These are phyloP conservation scores for Nicotiana noctiflora DNA, from an alignment of 257 asterid species.

Conservation along the genomic window DNA sequence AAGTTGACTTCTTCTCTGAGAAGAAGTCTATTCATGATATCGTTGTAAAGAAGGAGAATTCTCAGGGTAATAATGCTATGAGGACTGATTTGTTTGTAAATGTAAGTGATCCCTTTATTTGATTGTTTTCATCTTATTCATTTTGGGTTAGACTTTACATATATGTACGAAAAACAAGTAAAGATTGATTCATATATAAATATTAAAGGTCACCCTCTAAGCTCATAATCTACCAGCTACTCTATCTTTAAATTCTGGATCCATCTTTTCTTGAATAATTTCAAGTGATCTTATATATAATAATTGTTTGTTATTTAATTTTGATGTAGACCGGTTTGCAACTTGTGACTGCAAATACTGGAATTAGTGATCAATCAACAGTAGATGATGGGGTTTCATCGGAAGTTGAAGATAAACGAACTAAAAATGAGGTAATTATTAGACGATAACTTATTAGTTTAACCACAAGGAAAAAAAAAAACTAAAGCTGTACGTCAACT, in stretches of 20 bases:
- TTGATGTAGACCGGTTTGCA: slow-evolving; percentile 82
- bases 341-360: slow-evolving; percentile 63
- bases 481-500: neutral
- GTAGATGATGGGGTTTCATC: slow-evolving; percentile 61
- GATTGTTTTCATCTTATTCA: too few relatives aligned
- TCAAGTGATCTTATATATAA: neutral
- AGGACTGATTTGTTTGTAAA: slow-evolving; percentile 26
- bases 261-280: neutral
- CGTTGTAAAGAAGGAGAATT: slow-evolving; percentile 47
- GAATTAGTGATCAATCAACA: slow-evolving; percentile 72
- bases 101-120: slow-evolving; percentile 33
- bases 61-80: slow-evolving; percentile 11
- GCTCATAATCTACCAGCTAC: too few relatives aligned
- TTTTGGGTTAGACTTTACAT: neutral
- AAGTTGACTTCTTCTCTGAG: slow-evolving; percentile 80
- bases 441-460: neutral
- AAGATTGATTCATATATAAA: neutral
- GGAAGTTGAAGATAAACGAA: slow-evolving; percentile 41
- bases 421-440: slow-evolving; percentile 53
- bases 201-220: neutral
- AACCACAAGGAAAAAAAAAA: neutral
- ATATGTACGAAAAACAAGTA: neutral
- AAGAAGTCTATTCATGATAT: slow-evolving; percentile 15
- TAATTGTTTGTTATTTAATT: neutral
- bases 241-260: neutral